Conservation (phyloP, 306 rosid genomes). For the Vigna trinervia region DNA sequence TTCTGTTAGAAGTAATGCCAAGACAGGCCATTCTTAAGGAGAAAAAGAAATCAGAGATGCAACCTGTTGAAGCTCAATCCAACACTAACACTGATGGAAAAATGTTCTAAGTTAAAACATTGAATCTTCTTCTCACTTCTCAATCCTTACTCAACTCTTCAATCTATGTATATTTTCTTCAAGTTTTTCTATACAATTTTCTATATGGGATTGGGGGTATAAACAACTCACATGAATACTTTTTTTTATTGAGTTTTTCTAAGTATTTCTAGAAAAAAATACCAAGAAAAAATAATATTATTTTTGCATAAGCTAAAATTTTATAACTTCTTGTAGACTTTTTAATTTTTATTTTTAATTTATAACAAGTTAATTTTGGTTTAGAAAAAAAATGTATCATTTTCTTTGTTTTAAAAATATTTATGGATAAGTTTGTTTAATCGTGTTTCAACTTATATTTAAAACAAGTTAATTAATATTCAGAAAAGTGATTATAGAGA, state of each 20-base stretch:
- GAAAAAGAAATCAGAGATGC: conserved; percentile 71
- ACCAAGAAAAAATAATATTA: too few species aligned
- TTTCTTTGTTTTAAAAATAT: too few species aligned
- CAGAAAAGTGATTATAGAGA: too few species aligned
- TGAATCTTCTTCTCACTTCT: background rate
- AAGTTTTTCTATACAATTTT: background rate
- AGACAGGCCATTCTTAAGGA: conserved; percentile 88
- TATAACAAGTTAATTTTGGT: too few species aligned
- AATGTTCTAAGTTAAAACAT: conserved; percentile 6
- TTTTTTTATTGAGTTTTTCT: too few species aligned
- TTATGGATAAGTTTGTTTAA: too few species aligned
- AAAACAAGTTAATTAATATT: too few species aligned
- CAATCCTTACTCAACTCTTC: conserved; percentile 23
- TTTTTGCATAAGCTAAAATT: too few species aligned
- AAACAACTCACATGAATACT: background rate
- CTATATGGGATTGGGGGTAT: background rate
- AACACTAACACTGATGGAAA: conserved; percentile 35
- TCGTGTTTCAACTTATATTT: background rate
- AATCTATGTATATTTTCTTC: background rate
- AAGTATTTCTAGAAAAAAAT: too few species aligned
- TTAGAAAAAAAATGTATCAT: too few species aligned
- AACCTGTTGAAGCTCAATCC: conserved; percentile 45
- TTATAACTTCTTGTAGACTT: too few species aligned
- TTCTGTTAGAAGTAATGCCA: conserved; percentile 94
- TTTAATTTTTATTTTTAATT: too few species aligned